Conservation (phyloP, 106 monocot genomes). For the Agapanthus africanus region DNA sequence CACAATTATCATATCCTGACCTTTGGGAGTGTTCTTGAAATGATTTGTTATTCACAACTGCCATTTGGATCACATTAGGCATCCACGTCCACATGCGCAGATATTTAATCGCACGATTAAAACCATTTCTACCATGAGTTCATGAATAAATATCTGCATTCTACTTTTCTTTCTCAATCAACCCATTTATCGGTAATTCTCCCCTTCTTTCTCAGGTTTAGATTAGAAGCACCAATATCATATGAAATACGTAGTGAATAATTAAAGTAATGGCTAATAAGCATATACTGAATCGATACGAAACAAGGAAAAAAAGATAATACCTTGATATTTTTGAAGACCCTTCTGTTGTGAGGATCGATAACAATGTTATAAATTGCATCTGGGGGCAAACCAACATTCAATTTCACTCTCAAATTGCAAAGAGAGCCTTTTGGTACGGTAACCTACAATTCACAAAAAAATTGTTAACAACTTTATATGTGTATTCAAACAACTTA, state of each 20-base stretch:
- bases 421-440: constrained; percentile 89
- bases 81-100: background rate
- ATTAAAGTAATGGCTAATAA: background rate
- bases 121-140: background rate
- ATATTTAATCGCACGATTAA: background rate
- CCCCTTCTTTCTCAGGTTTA: background rate
- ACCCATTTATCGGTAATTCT: background rate
- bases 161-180: background rate
- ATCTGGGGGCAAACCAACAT: constrained; percentile 91
- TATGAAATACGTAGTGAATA: background rate
- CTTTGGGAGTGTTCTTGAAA: too few species aligned
- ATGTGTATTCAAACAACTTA: background rate
- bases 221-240: background rate
- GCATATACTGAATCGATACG: background rate
- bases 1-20: too few species aligned
- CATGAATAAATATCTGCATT: background rate
- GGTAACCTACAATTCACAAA: constrained; percentile 47
- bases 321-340: constrained; percentile 99
- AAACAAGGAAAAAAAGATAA: background rate
- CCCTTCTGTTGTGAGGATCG: constrained; percentile 86
- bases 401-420: constrained; percentile 67
- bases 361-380: constrained; percentile 84
- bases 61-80: background rate
- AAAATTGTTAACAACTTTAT: background rate
- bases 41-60: too few species aligned